Evolutionary conservation across 1,284 basidiomycete genomes (phyloP), one percentile per base, ranked within the genome.

Genomic region (Rhodotorula sp.): DNA sequence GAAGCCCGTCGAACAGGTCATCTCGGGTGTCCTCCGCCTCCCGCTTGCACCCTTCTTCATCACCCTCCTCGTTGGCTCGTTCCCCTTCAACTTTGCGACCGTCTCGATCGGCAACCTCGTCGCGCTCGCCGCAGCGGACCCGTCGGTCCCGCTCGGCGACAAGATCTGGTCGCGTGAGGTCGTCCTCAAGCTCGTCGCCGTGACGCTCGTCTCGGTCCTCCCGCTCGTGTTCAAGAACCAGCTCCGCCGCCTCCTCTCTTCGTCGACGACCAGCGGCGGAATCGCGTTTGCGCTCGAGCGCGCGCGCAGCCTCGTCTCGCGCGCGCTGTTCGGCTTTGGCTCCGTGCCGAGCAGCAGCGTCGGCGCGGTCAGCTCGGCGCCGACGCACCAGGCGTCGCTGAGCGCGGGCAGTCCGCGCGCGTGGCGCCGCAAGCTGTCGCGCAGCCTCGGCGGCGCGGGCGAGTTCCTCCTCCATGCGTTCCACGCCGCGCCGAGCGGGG

Each of bases 41-140:
- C 79, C 79, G 21, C 65, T 78, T 56, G 41, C 64, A 3, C 70
- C 77, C 27, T 80, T 80, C 73, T 80, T 80, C 61, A 65, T 71
- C 56, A 80, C 79, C 1, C 71, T 80, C 53, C 69, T 80, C 50
- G 63, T 80, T 48, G 79, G 79, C 13, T 77, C 74, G 0, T 75
- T 78, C 67, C 79, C 79, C 23, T 80, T 79, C 72, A 80, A 80
- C 62, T 78, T 79, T 46, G 77, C 75, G 10, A 80, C 79, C 44
- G 72, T 75, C 62, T 77, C 75, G 17, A 64, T 78, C 59, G 78
- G 78, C n/a, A 68, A 76, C 41, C 61, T 79, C 62, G 74, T 79
- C 55, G 73, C 78, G 4, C 57, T 73, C 60, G 69, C 78, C 42
- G 77, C 77, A 2, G 64, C 73, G 12, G 77, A 75, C 58, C 76